Percentiles rank a stretch among this genome's conserved stretches.
phyloP scores from a whole-genome alignment of 257 asterid genomes.

The Solanum stenotomum region DNA sequence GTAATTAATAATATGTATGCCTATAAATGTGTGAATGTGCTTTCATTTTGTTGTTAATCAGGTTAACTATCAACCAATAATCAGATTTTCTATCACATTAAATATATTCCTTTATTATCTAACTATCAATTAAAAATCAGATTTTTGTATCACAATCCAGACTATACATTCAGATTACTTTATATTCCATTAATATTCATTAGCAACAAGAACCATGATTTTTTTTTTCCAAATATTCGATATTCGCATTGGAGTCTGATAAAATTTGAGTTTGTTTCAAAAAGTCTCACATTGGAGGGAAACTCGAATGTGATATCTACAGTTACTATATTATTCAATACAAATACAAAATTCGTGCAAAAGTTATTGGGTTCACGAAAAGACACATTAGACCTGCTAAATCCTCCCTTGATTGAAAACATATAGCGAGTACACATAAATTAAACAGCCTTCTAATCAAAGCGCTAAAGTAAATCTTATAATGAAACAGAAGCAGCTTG shows the following conservation, averaged over 20 bases:
- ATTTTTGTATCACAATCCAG: no score
- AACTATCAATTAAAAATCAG: background rate
- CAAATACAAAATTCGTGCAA: background rate
- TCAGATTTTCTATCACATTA: background rate
- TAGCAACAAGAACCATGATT: no score
- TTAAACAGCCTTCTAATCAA: background rate
- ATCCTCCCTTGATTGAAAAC: no score
- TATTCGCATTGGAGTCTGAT: background rate
- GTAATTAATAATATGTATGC: no score
- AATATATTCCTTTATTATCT: background rate
- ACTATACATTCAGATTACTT: background rate
- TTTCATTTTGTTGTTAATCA: background rate
- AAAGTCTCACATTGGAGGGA: no score
- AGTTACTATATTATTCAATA: background rate
- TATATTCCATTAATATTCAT: background rate
- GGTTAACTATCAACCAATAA: background rate
- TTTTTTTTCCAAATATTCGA: no score
- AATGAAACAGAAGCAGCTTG: no score
- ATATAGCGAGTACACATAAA: background rate
- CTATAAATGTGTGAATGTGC: background rate
- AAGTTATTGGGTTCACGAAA: background rate
- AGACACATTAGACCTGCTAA: background rate
- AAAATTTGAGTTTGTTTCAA: no score
- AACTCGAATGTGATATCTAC: no score
- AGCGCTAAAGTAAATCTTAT: no score